phyloP scores from a whole-genome alignment of 83 land plant genomes.

The Picea abies region DNA sequence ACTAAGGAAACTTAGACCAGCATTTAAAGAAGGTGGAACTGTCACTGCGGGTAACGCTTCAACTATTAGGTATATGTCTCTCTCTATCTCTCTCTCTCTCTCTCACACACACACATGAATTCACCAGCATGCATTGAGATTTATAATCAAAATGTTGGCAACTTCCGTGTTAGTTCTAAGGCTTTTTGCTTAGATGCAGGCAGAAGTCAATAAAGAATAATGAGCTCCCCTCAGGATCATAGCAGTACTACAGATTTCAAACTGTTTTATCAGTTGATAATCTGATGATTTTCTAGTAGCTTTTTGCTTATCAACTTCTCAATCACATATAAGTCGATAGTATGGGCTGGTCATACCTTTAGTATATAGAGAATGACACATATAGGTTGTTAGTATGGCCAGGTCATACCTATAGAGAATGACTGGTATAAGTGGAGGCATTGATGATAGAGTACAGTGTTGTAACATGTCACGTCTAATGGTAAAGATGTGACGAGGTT shows the following conservation, averaged over 20 bases:
- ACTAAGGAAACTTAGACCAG: slow-evolving; percentile 86
- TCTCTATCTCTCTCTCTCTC: slow-evolving; percentile 2
- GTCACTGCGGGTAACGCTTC: slow-evolving; percentile 99
- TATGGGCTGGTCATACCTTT: neutral
- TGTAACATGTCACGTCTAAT: neutral
- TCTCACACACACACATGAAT: neutral
- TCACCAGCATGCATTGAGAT: neutral
- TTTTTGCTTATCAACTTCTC: neutral
- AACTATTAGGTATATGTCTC: slow-evolving; percentile 67
- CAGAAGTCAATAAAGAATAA: neutral
- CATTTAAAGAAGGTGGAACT: slow-evolving; percentile 86
- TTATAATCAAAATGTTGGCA: neutral
- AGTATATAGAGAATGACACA: neutral
- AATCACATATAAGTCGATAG: too few relatives aligned
- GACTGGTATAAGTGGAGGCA: neutral
- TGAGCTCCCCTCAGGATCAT: neutral
- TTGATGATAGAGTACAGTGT: neutral
- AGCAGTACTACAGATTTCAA: neutral
- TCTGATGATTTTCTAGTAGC: neutral
- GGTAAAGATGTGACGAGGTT: neutral
- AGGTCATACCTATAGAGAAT: neutral
- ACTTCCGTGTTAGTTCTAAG: too few relatives aligned
- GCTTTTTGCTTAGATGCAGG: neutral
- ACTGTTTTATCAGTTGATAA: neutral
- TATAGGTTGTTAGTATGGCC: neutral